Evolutionary conservation across 257 asterid genomes (phyloP), one percentile per base, ranked within the genome.

Genomic region (Jacaranda copaia): DNA sequence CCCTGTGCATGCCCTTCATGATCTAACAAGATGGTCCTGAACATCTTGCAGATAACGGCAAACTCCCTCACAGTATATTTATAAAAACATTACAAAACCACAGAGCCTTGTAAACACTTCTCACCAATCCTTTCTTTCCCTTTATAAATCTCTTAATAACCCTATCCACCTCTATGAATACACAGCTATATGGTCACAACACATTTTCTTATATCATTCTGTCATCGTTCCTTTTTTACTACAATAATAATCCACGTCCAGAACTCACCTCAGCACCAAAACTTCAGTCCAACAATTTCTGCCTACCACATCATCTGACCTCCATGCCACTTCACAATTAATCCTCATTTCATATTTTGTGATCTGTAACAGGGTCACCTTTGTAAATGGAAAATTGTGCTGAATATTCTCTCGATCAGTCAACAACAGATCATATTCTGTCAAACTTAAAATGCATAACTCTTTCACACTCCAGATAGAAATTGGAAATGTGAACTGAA

Each of bases 51-150:
- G 32, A 57, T 38, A n/a, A 6, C 66, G 9, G 39, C 13, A 38
- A 71, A 61, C 65, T 5, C 35, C 49, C 14, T 63, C 20, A 56
- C 16, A 72, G 65, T 63, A 76, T 39, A 74, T 7, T 20, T 14
- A 69, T 35, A 35, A 32, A 42, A 20, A 53, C 38, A 67, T 66
- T 66, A 39, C 6, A 46, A 49, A 68, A 5, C 45, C 45, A 65
- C 60, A 38, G 19, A 3, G 4, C 12, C 9, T 53, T 25, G 32
- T 40, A 13, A 64, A 55, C 60, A 56, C 20, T 52, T 74, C 20
- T 3, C 57, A 19, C 0, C 58, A 64, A 53, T 15, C 32, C 11
- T 57, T 76, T 25, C 11, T 57, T 76, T 25, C 15, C 45, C 73
- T 35, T 49, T 39, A 7, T 56, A 55, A 20, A 32, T 48, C 42